phyloP scores from a whole-genome alignment of 164 flowering plant species.

The Stephania cephalantha region DNA sequence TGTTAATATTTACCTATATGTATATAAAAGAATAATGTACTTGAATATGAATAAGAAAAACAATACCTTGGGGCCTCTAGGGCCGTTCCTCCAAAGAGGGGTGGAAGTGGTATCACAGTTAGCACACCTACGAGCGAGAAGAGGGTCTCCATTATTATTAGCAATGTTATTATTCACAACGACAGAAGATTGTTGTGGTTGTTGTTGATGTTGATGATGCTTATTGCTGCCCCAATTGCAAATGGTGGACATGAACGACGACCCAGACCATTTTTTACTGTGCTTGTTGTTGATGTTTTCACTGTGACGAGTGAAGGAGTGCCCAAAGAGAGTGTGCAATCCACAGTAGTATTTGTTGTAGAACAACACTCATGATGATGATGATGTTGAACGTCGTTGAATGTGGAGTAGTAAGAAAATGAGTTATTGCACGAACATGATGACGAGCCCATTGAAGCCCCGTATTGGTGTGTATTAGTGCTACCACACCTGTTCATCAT shows the following conservation, averaged over 20 bases:
- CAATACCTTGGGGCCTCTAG: slow-evolving; percentile 85
- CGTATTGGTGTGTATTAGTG: slow-evolving; percentile 8
- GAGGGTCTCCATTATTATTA: slow-evolving; percentile 34
- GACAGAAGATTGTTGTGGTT: slow-evolving; percentile 21
- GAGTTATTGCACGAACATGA: no score
- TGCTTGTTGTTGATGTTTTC: slow-evolving; percentile 12
- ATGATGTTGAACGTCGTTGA: no score
- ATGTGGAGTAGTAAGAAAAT: no score
- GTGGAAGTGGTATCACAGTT: slow-evolving; percentile 99
- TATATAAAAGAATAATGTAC: no score
- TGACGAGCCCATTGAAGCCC: no score
- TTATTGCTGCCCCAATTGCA: slow-evolving; percentile 56
- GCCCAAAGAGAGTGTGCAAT: slow-evolving; percentile 92
- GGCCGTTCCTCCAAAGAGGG: slow-evolving; percentile 98
- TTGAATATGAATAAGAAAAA: no score
- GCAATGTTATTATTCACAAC: slow-evolving; percentile 10
- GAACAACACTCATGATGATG: no score
- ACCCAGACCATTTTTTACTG: slow-evolving; percentile 7
- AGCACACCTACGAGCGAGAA: slow-evolving; percentile 88
- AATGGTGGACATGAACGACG: slow-evolving; percentile 35
- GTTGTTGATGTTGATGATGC: slow-evolving; percentile 21
- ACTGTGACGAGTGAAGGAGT: slow-evolving; percentile 80
- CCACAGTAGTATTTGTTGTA: slow-evolving; percentile 44
- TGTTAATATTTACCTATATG: no score
- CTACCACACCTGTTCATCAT: slow-evolving; percentile 45